Base-by-base conservation (phyloP, 2,329 filamentous ascomycete species). In the Ceratocystis variospora region DNA sequence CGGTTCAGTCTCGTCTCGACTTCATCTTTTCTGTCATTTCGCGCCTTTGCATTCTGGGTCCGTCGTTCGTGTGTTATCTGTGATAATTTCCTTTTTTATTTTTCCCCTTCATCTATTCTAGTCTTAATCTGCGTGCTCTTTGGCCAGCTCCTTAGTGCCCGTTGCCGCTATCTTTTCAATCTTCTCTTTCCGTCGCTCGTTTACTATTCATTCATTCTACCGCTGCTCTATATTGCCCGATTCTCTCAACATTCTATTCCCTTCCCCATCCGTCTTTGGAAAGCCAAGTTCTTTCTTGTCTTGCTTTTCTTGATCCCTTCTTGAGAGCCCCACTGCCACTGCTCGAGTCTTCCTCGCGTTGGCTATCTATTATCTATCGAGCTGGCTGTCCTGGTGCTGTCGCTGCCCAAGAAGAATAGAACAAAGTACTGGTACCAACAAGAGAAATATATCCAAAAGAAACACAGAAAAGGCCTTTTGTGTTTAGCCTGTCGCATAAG, bases 161-260 rank as follows among this genome's bases (percentile, higher is more conserved):
- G 25, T n/a, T 55, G 12, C 50, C 22, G 22, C 8, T 5, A 15
- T 25, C 19, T 15, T 28, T 19, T 55, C 10, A 3, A 15, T 10
- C 28, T 33, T 12, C 53, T 57, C 15, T 57, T 57, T 57, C 53
- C 53, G 53, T 57, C 53, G 53, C 17, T 57, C 53, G 53, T 57
- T 57, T 57, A 57, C 53, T 15, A 8, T 31, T 28, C 15, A 19
- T 25, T 25, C 37, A 41, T n/a, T 57, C 28, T 33, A 25, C 53
- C 19, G 28, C 53, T 17, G 28, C 17, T 31, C 15, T 57, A 31
- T 28, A 17, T 5, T 57, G 22, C 50, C 10, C 8, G 28, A 33
- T 17, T 17, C 28, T 50, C 37, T 41, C 37, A 15, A 41, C 37
- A 15, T 15, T 15, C 37, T 41, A 10, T 15, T 12, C n/a, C 22